Evolutionary conservation across 176 grass and related monocot species (phyloP).

Genomic region (Eleusine coracana): DNA sequence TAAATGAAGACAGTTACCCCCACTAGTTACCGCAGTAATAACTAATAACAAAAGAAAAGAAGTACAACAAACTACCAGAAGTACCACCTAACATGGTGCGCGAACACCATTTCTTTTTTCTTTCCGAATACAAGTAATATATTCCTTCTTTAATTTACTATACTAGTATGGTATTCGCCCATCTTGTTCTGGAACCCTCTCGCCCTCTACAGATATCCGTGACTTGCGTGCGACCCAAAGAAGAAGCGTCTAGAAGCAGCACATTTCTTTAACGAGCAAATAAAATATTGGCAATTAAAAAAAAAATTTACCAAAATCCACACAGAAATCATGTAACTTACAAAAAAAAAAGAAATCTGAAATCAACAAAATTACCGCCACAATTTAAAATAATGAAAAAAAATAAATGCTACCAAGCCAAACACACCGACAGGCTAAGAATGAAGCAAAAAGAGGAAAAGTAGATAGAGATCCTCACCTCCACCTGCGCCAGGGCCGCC

Average conservation of each 20-base stretch:
- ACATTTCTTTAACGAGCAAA: not conserved
- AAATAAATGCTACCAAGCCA: not conserved
- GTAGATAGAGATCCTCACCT: constrained; percentile 32
- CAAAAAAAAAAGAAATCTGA: not conserved
- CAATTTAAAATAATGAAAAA: not conserved
- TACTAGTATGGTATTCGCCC: not conserved
- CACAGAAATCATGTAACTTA: too few species aligned
- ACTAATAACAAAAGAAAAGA: not conserved
- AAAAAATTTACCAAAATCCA: not conserved
- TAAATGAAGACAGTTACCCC: not conserved
- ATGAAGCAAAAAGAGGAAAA: not conserved
- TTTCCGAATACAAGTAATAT: too few species aligned
- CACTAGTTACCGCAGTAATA: not conserved
- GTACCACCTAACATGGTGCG: constrained; percentile 27
- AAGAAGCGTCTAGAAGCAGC: constrained; percentile 42
- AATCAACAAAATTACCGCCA: not conserved
- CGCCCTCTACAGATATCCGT: constrained; percentile 10
- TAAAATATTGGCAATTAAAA: constrained; percentile 6
- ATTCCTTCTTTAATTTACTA: constrained; percentile 6
- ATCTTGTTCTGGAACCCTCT: constrained; percentile 40
- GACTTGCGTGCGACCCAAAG: constrained; percentile 16
- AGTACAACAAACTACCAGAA: not conserved
- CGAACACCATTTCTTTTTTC: too few species aligned
- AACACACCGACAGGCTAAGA: not conserved
- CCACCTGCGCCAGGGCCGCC: constrained; percentile 28